Conservation (phyloP, 1,139 yeast genomes). For the Yamadazyma kanchanaburiensis region DNA sequence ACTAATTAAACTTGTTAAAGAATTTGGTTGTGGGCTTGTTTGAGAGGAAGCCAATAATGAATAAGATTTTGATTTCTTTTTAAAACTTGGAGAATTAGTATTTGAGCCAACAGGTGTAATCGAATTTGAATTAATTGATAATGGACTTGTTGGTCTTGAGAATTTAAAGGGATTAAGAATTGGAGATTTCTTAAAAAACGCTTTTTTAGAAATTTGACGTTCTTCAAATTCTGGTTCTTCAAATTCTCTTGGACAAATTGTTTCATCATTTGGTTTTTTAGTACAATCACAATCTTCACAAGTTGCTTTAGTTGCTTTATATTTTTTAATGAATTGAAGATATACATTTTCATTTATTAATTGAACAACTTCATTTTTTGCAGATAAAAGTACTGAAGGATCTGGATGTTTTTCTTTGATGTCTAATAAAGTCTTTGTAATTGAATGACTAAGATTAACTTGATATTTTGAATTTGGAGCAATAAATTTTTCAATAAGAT, state of each 20-base stretch:
- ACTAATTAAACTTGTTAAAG: constrained; percentile 9
- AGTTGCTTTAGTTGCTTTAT: constrained; percentile 4
- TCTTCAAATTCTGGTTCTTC: no score
- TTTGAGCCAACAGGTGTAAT: constrained; percentile 9
- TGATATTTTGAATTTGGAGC: constrained; percentile 39
- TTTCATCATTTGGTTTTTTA: not conserved
- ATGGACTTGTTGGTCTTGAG: constrained; percentile 10
- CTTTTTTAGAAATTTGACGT: constrained; percentile 2
- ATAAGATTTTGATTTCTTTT: constrained; percentile 6
- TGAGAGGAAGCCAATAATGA: constrained; percentile 3
- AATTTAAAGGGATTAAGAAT: constrained; percentile 5
- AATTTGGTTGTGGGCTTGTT: constrained; percentile 1
- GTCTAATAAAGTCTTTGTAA: constrained; percentile 27
- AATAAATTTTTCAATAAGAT: constrained; percentile 25
- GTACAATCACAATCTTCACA: constrained; percentile 11
- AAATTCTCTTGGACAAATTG: not conserved
- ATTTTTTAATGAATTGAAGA: constrained; percentile 12
- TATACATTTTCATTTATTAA: constrained; percentile 46
- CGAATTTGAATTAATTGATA: constrained; percentile 8
- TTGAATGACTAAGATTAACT: constrained; percentile 39
- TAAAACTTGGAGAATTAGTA: constrained; percentile 2
- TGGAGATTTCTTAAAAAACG: constrained; percentile 7
- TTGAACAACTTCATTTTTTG: constrained; percentile 41
- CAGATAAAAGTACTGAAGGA: constrained; percentile 36
- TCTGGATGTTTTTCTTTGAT: constrained; percentile 26